Evolutionary conservation across 345 rosid species (phyloP), one percentile per base, ranked within the genome.

Genomic region (Hibiscus syriacus): DNA sequence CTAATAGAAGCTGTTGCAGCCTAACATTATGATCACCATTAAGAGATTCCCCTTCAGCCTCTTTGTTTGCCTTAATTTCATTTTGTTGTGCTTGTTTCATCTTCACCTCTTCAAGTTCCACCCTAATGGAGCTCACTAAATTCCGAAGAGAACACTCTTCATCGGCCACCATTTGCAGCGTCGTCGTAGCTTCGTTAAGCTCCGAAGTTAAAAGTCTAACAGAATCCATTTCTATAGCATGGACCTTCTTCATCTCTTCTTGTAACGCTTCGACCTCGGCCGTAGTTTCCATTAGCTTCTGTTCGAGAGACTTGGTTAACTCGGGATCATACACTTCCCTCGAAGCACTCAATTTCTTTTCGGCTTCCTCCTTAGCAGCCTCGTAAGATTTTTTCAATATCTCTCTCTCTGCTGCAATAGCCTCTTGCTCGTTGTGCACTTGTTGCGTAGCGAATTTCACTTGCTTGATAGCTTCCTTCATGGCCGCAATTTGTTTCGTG

Each of bases 151-250:
- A 66, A 56, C 74, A 72, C 74, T 94, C 96, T 30, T 94, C 90
- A 26, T 82, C 87, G 1, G 90, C 85, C 16, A 84, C 83, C 17
- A 62, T 53, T 54, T 89, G 87, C 55, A 94, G 82, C 20, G 70
- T 74, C 68, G 67, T 83, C 1, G 95, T 87, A 49, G 97, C 92
- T 32, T 85, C 87, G 13, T 85, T 80, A 6, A 94, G 85, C 77
- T 91, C 97, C 2, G 56, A 67, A 2, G 95, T 89, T 32, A 86
- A 56, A 41, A 71, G 70, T 46, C 82, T 86, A 50, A 84, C 85
- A 0, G 73, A 30, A 54, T 80, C 84, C 89, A 84, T 84, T 60
- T 86, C 86, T 0, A 78, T 48, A 48, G 83, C 86, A 68, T 91
- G 95, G n/a, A 83, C 80, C 72, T 69, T 81, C 72, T 79, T 83